Conservation (phyloP, 225 moss, liverwort and hornwort genomes). For the Neckera pumila region DNA sequence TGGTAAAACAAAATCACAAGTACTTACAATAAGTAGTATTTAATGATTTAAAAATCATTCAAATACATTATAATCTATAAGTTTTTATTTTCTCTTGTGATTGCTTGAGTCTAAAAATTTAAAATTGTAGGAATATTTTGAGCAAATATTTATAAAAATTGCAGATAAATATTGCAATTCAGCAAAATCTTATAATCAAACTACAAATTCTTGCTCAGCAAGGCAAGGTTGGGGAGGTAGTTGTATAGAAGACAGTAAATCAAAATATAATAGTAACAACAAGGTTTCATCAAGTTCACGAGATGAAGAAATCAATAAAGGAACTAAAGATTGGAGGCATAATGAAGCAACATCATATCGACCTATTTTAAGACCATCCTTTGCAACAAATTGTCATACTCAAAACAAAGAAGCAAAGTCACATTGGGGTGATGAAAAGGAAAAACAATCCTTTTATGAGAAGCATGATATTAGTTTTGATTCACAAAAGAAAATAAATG, state of each 20-base stretch:
- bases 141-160: background rate
- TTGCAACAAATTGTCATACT: conserved; percentile 7
- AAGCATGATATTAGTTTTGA: background rate
- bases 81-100: no score
- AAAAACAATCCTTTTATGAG: conserved; percentile 2
- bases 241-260: background rate
- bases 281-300: background rate
- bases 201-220: background rate
- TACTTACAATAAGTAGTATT: background rate
- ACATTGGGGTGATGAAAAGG: conserved; percentile 14
- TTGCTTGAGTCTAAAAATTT: no score
- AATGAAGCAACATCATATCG: conserved; percentile 2
- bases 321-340: background rate
- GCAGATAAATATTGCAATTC: background rate
- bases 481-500: background rate
- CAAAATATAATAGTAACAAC: background rate
- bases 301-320: conserved; percentile 23
- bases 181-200: background rate
- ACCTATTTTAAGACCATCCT: conserved; percentile 16
- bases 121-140: background rate
- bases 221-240: background rate
- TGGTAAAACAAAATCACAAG: background rate
- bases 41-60: background rate
- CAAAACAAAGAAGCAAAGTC: conserved; percentile 24
- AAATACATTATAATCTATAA: background rate